phyloP scores from a whole-genome alignment of 139 green algal genomes.

The Chlamydomonas sphaeroides region DNA sequence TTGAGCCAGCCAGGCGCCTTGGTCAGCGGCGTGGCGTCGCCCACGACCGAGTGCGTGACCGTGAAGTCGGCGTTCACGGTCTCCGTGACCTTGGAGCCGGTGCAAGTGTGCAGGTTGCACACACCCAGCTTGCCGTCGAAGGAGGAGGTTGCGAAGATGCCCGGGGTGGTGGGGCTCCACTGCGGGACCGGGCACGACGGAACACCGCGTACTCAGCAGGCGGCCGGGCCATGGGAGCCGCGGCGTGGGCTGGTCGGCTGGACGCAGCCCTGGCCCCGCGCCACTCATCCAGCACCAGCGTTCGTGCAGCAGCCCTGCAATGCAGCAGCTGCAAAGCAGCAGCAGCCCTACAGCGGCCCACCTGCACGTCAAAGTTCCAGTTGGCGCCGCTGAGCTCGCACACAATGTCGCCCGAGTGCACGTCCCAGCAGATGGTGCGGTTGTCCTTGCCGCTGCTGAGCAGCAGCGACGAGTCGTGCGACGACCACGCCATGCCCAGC shows the following conservation, averaged over 20 bases:
- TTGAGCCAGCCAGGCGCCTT: conserved; percentile 89
- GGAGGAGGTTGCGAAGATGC: conserved; percentile 75
- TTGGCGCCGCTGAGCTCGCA: conserved; percentile 71
- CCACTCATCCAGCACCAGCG: too few species aligned
- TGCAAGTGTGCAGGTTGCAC: conserved; percentile 74
- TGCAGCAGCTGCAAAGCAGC: too few species aligned
- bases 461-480: conserved; percentile 87
- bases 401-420: conserved; percentile 64
- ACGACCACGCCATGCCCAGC: conserved; percentile 91
- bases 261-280: too few species aligned
- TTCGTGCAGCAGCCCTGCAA: too few species aligned
- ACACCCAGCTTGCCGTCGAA: conserved; percentile 79
- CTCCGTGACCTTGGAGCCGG: conserved; percentile 51
- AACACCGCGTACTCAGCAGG: too few species aligned
- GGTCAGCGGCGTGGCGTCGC: conserved; percentile 57
- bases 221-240: too few species aligned
- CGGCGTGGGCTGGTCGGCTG: too few species aligned
- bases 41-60: conserved; percentile 45
- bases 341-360: too few species aligned
- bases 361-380: conserved; percentile 90
- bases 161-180: conserved; percentile 79
- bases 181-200: too few species aligned
- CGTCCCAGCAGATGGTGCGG: conserved; percentile 95
- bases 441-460: conserved; percentile 94
- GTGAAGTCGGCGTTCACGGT: conserved; percentile 72